phyloP scores from a whole-genome alignment of 805 yeast genomes.

The Yueomyces sp. region DNA sequence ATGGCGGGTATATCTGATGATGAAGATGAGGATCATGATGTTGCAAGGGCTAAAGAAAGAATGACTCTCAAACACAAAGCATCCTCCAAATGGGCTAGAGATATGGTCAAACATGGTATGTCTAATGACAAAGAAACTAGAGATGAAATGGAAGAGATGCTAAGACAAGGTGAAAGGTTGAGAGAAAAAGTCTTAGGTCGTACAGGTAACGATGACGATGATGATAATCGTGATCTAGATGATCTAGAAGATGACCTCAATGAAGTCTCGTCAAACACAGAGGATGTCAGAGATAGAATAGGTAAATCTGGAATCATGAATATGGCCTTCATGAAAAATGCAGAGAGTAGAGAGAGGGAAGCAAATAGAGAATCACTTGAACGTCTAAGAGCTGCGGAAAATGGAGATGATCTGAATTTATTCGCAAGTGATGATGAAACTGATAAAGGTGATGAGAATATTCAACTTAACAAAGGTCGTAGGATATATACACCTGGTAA shows the following conservation, averaged over 20 bases:
- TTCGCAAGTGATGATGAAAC: slow-evolving; percentile 16
- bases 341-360: slow-evolving; percentile 54
- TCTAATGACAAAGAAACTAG: slow-evolving; percentile 75
- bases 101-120: slow-evolving; percentile 81
- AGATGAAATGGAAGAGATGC: slow-evolving; percentile 88
- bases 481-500: slow-evolving; percentile 59
- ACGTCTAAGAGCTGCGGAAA: slow-evolving; percentile 36
- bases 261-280: slow-evolving; percentile 27
- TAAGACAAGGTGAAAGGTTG: slow-evolving; percentile 71
- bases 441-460: slow-evolving; percentile 32
- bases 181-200: slow-evolving; percentile 59
- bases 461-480: slow-evolving; percentile 58
- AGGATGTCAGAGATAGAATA: slow-evolving; percentile 29
- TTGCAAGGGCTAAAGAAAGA: slow-evolving; percentile 77
- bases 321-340: slow-evolving; percentile 93
- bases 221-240: slow-evolving; percentile 31
- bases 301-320: slow-evolving; percentile 82
- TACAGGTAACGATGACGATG: slow-evolving; percentile 37
- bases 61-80: slow-evolving; percentile 87
- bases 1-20: slow-evolving; percentile 39
- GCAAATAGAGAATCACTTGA: slow-evolving; percentile 44
- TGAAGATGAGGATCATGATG: slow-evolving; percentile 49
- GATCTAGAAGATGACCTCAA: slow-evolving; percentile 38
- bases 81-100: slow-evolving; percentile 79
- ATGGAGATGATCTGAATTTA: slow-evolving; percentile 30